Evolutionary conservation across 345 rosid genomes (phyloP), one percentile per base, ranked within the genome.

Genomic region (Euphorbia peplus): DNA sequence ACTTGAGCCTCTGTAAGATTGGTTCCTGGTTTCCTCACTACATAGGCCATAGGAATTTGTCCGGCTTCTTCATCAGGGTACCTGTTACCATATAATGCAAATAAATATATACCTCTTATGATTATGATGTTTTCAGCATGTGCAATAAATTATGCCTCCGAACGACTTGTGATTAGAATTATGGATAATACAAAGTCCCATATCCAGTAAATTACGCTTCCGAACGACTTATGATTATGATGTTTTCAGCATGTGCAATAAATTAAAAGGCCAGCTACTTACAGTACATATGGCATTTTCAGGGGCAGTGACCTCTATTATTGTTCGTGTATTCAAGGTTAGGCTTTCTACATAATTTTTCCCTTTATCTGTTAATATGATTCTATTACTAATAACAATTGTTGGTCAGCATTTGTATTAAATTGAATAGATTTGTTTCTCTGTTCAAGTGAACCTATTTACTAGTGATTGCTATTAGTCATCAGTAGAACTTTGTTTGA

Each of bases 261-360:
- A 54, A 52, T 28, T 16, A 18, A 51, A 28, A 14, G 22, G 71
- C 16, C 19, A 22, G 58, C 39, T 47, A 81, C 95, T 66, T 84
- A 93, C 97, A 95, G 97, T 75, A 95, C 98, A 93, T 72, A 91
- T 91, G 97, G 96, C 88, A 18, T 91, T 93, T 74, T 83, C 92
- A 35, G 96, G 96, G 78, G 72, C 74, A 2, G 82, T 90, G 60
- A 85, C 97, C 4, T 89, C 89, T 72, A 74, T 91, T 60, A 90
- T 93, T 67, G 84, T 91, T 81, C 98, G 93, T 26, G 99, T 95
- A 30, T 86, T 95, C 82, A 90, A 90, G 99, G 99, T 91, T 80
- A 46, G 74, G 26, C 63, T 53, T 70, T 56, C 35, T 55, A 14
- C 53, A 41, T 21, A 10, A 28, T 39, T 52, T 26, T n/a, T 42